These are phyloP conservation scores for Colletotrichum sp. DNA, from an alignment of 2,329 filamentous ascomycete species.

Conservation along the genomic window DNA sequence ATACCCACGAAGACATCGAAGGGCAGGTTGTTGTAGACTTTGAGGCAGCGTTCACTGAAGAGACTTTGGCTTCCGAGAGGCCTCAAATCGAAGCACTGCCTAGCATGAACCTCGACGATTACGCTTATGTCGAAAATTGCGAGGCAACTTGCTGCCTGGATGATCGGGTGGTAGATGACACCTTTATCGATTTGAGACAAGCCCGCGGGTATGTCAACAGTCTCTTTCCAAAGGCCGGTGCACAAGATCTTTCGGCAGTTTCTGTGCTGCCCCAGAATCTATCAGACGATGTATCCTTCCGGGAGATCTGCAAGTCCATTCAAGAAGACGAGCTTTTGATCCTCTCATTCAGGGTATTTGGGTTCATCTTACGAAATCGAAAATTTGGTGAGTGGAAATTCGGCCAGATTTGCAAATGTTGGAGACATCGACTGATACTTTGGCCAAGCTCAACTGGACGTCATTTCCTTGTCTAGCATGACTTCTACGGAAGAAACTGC, in stretches of 20 bases:
- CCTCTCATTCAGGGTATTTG: background rate
- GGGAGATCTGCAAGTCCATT: background rate
- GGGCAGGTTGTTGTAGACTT: background rate
- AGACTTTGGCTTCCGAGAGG: background rate
- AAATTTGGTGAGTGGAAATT: background rate
- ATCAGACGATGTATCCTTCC: background rate
- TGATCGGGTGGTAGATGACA: background rate
- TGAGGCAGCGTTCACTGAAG: background rate
- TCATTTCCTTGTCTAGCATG: background rate
- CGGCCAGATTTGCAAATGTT: no score
- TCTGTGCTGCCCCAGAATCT: background rate
- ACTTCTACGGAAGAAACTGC: no score
- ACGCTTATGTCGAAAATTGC: background rate
- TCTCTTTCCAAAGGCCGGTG: background rate
- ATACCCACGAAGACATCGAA: background rate
- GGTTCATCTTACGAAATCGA: background rate
- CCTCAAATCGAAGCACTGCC: background rate
- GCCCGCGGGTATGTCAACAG: background rate
- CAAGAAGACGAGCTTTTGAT: background rate
- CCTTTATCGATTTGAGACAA: background rate
- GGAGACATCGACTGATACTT: rapidly evolving
- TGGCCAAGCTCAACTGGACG: background rate
- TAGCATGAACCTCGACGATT: background rate
- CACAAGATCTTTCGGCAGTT: background rate
- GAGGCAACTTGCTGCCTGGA: background rate